Base-by-base conservation (phyloP, 2,329 filamentous ascomycete species). In the Tolypocladium ovalisporum region DNA sequence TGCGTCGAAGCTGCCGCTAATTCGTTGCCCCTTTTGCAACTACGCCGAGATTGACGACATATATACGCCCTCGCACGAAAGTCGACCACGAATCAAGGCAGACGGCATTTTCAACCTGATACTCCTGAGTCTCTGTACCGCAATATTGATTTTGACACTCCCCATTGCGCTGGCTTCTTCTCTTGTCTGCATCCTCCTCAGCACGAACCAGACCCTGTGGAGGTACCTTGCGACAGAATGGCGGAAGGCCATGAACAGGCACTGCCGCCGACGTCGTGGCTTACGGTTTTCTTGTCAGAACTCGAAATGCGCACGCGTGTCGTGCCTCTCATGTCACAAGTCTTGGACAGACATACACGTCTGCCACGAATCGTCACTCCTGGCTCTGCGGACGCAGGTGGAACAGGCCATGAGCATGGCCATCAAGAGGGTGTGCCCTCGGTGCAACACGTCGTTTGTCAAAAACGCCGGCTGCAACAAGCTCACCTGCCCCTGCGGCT, bases 391-490 rank as follows among this genome's bases (percentile, higher is more conserved):
- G 56, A 91, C 90, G 1, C 89, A 93, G 62, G 87, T 97, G 62
- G 94, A 97, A 74, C 87, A 91, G 63, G 93, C 92, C 57, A 94
- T 95, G 77, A 96, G 92, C 61, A 85, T 92, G 68, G 93, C 93
- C 29, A 85, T 97, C 69, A 99, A 97, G 75, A 88, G 94, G 54
- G 93, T 94, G 12, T 99, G 94, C 70, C 94, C 94, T 10, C 84
- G 87, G 53, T 99, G 94, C 76, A 87, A 89, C 64, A 89, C 92
- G 12, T 89, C 87, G 19, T 97, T 97, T 70, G 89, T 99, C 73
- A 97, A 97, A 71, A 87, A 85, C 8, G 86, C 87, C 32, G 94
- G 94, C 66, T 99, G 94, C 80, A 99, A 99, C 77, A 97, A 97
- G 75, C 80, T 99, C 44, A 93, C 90, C 7, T 97, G 94, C 69